phyloP scores from a whole-genome alignment of 371 early-diverging fungal species.

The Entomophthora muscae region DNA sequence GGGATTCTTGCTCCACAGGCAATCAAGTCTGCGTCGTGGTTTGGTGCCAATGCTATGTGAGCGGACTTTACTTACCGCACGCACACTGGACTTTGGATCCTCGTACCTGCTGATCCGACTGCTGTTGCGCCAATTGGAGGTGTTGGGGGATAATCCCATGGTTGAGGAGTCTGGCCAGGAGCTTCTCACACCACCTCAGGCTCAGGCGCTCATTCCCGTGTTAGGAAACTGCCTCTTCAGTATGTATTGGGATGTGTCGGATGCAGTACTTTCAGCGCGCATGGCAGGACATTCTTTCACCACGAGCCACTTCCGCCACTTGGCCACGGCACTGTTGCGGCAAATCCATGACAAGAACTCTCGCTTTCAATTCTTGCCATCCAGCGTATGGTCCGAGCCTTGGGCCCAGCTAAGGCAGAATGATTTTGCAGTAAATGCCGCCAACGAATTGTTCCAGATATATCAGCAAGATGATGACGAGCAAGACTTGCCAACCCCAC shows the following conservation, averaged over 20 bases:
- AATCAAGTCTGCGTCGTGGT: background rate
- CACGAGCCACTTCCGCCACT: background rate
- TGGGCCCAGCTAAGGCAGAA: background rate
- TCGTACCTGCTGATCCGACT: background rate
- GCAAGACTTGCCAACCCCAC: background rate
- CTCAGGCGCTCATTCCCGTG: background rate
- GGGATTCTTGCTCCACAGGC: background rate
- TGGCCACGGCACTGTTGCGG: background rate
- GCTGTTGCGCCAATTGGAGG: background rate
- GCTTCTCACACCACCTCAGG: background rate
- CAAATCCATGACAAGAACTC: conserved; percentile 1
- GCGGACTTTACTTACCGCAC: background rate
- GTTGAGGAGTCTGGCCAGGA: background rate
- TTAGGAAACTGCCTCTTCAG: background rate
- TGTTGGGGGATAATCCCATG: background rate
- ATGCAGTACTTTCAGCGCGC: too few species aligned
- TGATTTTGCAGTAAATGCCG: background rate
- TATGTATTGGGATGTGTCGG: background rate
- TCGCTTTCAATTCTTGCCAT: background rate
- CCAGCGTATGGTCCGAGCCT: background rate
- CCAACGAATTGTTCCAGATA: background rate
- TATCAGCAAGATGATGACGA: background rate
- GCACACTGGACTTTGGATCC: background rate
- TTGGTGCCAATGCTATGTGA: background rate
- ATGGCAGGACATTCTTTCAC: background rate